Conservation (phyloP, 108 stramenopile species). For the Parietichytrium sp. region DNA sequence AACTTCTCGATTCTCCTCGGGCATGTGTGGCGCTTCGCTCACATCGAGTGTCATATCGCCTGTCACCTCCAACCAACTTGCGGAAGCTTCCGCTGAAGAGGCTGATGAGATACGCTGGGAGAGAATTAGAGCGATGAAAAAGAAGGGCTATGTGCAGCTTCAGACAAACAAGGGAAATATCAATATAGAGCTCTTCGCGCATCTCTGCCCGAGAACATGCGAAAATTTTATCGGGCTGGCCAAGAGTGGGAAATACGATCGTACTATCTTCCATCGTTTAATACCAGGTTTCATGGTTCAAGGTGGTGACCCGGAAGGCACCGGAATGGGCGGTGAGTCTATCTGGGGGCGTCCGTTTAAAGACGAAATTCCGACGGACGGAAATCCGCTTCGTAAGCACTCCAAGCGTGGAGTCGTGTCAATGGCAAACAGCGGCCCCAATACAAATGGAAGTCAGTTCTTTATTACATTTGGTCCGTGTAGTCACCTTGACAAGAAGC, state of each 20-base stretch:
- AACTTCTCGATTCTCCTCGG: conserved; percentile 64
- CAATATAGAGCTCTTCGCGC: conserved; percentile 84
- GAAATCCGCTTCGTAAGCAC: conserved; percentile 44
- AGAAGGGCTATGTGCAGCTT: conserved; percentile 85
- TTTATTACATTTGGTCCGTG: conserved; percentile 85
- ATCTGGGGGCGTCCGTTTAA: conserved; percentile 78
- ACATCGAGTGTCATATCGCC: conserved; percentile 69
- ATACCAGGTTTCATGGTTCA: conserved; percentile 90
- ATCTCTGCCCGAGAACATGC: conserved; percentile 81
- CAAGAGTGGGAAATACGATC: conserved; percentile 76
- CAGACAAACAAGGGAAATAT: conserved; percentile 78
- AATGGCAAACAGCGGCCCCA: conserved; percentile 91
- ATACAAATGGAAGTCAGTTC: conserved; percentile 87
- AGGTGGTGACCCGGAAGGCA: conserved; percentile 86
- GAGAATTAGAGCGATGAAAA: conserved; percentile 65
- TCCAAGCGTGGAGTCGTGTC: conserved; percentile 72
- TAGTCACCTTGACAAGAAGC: conserved; percentile 89
- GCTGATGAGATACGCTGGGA: conserved; percentile 73
- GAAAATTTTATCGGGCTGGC: conserved; percentile 87
- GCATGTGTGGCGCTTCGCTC: conserved; percentile 69
- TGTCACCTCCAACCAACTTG: conserved; percentile 56
- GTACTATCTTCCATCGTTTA: conserved; percentile 81
- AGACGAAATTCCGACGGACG: conserved; percentile 93
- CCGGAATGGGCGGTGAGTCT: conserved; percentile 74
- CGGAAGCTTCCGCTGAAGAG: conserved; percentile 82